Percentiles rank a stretch among this genome's conserved stretches.
Conservation (phyloP, 1,284 basidiomycete genomes). For the Abortiporus biennis region DNA sequence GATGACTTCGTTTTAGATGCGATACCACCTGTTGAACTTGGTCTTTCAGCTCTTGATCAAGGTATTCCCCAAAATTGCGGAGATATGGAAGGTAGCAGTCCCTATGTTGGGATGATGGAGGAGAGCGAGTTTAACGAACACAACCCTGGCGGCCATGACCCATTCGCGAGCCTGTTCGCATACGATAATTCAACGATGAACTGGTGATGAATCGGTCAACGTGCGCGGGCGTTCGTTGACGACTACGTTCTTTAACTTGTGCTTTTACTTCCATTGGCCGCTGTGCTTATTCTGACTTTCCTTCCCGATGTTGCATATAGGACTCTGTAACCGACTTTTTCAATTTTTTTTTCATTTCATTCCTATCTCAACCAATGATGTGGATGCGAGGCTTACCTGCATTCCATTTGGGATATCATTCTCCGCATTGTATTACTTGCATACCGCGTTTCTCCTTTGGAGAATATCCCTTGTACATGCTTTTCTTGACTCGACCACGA, state of each 20-base stretch:
- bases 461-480: neutral
- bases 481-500: neutral
- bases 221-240: constrained; percentile 30
- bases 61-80: too few relatives aligned
- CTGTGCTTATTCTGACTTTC: neutral
- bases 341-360: neutral
- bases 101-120: constrained; percentile 13
- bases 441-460: constrained; percentile 1
- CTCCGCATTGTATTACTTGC: neutral
- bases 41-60: constrained; percentile 21
- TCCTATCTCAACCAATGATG: neutral
- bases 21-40: constrained; percentile 42
- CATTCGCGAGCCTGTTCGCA: constrained; percentile 21
- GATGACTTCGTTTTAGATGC: constrained; percentile 42
- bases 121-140: constrained; percentile 22
- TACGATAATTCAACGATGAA: constrained; percentile 18
- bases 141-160: constrained; percentile 18
- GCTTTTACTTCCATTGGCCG: neutral
- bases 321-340: neutral
- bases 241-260: constrained; percentile 5
- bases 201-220: constrained; percentile 28
- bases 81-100: constrained; percentile 14
- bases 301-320: neutral
- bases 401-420: too few relatives aligned
- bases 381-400: too few relatives aligned